Percentiles rank a stretch among this genome's conserved stretches.
Conservation (phyloP, 1,284 basidiomycete species). For the Sanghuangporus sanghuang region DNA sequence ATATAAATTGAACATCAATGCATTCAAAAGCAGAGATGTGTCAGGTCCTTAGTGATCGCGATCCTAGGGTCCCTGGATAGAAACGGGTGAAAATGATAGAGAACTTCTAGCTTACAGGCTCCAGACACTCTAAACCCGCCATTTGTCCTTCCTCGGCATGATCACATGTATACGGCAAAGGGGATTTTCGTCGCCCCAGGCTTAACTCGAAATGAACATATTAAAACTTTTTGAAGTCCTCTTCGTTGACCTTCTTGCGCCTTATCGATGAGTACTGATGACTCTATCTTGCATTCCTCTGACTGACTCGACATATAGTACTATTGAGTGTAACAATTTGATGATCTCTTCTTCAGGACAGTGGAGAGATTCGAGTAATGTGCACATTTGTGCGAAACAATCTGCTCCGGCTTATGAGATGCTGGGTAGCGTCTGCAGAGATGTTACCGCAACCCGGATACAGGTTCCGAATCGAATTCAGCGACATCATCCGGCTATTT, state of each 20-base stretch:
- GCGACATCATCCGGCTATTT: too few relatives aligned
- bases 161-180: neutral
- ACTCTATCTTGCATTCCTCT: neutral
- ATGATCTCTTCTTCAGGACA: too few relatives aligned
- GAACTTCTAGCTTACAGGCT: neutral
- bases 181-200: neutral
- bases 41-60: neutral
- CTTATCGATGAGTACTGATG: neutral
- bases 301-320: neutral
- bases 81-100: neutral
- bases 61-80: neutral
- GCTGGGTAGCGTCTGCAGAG: too few relatives aligned
- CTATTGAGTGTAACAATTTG: neutral
- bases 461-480: too few relatives aligned
- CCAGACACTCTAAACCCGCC: neutral
- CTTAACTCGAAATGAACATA: neutral
- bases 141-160: neutral
- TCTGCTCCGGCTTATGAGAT: too few relatives aligned
- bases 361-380: too few relatives aligned
- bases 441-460: too few relatives aligned
- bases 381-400: too few relatives aligned
- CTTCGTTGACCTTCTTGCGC: neutral
- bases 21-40: neutral
- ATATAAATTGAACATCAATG: neutral
- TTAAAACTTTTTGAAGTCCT: neutral